Conservation (phyloP, 768 basidiomycete species). For the Hypholoma fasciculare region DNA sequence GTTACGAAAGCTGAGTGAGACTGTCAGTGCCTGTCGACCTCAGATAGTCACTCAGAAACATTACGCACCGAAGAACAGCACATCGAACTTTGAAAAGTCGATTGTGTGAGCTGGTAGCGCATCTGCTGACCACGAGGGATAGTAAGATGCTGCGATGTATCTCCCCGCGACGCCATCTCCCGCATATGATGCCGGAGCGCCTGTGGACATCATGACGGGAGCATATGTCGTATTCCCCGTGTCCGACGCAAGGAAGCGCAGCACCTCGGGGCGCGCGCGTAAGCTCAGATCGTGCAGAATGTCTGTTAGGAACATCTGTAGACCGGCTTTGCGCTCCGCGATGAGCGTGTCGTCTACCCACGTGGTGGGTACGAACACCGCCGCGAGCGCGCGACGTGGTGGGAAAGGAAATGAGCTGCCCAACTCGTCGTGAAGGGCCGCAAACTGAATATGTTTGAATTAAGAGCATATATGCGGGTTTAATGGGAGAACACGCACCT, state of each 20-base stretch:
- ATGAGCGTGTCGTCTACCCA: conserved; percentile 11
- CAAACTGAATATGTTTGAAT: conserved; percentile 21
- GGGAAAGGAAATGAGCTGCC: conserved; percentile 40
- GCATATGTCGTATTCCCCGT: neutral
- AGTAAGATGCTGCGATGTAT: conserved; percentile 46
- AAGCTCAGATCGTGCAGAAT: conserved; percentile 35
- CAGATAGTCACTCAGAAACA: too few relatives aligned
- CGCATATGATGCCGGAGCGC: neutral
- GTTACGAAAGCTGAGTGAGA: conserved; percentile 45
- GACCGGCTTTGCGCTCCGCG: too few relatives aligned
- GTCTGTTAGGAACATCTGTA: conserved; percentile 39
- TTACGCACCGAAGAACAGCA: conserved; percentile 60
- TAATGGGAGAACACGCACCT: conserved; percentile 6
- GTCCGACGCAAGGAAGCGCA: conserved; percentile 34
- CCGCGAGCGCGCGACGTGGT: conserved; percentile 45
- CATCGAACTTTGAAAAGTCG: conserved; percentile 65
- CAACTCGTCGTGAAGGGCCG: conserved; percentile 35
- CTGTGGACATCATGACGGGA: neutral
- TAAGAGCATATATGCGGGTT: conserved; percentile 16
- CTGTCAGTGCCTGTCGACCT: too few relatives aligned
- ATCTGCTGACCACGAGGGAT: conserved; percentile 51
- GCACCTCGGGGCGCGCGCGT: conserved; percentile 29
- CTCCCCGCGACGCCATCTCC: neutral
- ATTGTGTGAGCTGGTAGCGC: conserved; percentile 54
- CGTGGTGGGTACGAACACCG: conserved; percentile 43